Conservation (phyloP, 805 yeast genomes). For the Candida chauliodis region DNA sequence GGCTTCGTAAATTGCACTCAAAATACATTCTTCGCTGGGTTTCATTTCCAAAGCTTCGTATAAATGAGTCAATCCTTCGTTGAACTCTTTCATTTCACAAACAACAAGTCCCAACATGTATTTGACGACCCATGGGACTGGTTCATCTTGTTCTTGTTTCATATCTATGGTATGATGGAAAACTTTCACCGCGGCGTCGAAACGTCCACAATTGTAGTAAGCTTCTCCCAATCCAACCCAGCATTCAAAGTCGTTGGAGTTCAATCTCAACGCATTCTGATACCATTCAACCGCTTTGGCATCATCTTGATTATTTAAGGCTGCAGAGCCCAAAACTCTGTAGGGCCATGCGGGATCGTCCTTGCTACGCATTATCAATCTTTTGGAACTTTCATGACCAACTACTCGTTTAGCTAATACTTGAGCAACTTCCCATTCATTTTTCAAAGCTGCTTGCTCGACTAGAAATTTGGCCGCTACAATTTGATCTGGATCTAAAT, state of each 20-base stretch:
- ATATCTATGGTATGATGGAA: slow-evolving; percentile 60
- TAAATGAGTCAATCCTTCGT: slow-evolving; percentile 52
- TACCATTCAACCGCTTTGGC: slow-evolving; percentile 83
- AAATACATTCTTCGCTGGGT: slow-evolving; percentile 47
- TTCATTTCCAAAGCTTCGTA: slow-evolving; percentile 35
- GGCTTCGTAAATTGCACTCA: slow-evolving; percentile 55
- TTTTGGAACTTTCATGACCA: slow-evolving; percentile 56
- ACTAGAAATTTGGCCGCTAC: slow-evolving; percentile 72
- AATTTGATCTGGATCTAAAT: slow-evolving; percentile 73
- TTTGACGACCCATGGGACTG: slow-evolving; percentile 53
- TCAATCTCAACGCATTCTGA: slow-evolving; percentile 76
- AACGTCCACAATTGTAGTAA: slow-evolving; percentile 76
- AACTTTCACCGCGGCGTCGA: slow-evolving; percentile 83
- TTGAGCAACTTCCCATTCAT: slow-evolving; percentile 86
- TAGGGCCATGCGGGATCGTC: slow-evolving; percentile 74
- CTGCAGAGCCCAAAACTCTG: slow-evolving; percentile 76
- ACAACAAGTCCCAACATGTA: slow-evolving; percentile 68
- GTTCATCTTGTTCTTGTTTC: slow-evolving; percentile 26
- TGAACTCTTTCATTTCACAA: slow-evolving; percentile 62
- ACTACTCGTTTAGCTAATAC: slow-evolving; percentile 65
- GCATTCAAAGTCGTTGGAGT: slow-evolving; percentile 65
- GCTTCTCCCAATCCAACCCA: slow-evolving; percentile 99
- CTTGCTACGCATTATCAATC: slow-evolving; percentile 32
- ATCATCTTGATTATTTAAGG: slow-evolving; percentile 67
- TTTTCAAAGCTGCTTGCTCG: slow-evolving; percentile 56